A percentile compares a stretch with the other conserved stretches of the same genome.
These are phyloP conservation scores for Fagus crenata DNA, from an alignment of 306 rosid genomes.

Conservation along the genomic window DNA sequence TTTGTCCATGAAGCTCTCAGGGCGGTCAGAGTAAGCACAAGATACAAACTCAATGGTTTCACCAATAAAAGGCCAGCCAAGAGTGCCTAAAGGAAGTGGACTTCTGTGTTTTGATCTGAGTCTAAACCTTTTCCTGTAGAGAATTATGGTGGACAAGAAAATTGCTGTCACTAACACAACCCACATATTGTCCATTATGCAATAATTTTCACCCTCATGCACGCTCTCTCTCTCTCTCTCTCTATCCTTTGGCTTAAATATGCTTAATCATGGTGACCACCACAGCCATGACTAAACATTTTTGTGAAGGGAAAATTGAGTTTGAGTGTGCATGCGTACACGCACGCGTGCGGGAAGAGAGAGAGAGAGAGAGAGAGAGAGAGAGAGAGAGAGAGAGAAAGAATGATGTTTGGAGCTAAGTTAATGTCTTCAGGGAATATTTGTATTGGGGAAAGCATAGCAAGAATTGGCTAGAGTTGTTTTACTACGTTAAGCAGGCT, in stretches of 20 bases:
- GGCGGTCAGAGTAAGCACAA: slow-evolving; percentile 87
- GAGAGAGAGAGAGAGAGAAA: slow-evolving; percentile 16
- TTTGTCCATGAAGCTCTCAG: slow-evolving; percentile 82
- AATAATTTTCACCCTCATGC: slow-evolving; percentile 27
- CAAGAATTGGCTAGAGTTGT: background rate
- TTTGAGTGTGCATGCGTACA: slow-evolving; percentile 51
- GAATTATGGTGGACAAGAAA: slow-evolving; percentile 44
- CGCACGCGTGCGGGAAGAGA: slow-evolving; percentile 43
- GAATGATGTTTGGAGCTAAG: slow-evolving; percentile 19
- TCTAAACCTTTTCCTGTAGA: slow-evolving; percentile 43
- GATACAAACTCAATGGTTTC: slow-evolving; percentile 84
- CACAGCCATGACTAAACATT: slow-evolving; percentile 37
- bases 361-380: no score
- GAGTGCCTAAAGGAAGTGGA: slow-evolving; percentile 75
- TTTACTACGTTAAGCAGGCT: background rate
- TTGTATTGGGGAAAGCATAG: slow-evolving; percentile 21
- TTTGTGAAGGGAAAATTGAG: slow-evolving; percentile 33
- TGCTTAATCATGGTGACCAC: slow-evolving; percentile 53
- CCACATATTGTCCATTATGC: slow-evolving; percentile 67
- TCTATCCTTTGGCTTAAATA: slow-evolving; percentile 56
- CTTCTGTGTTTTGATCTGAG: slow-evolving; percentile 48
- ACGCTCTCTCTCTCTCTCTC: slow-evolving; percentile 25
- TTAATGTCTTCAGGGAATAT: slow-evolving; percentile 11
- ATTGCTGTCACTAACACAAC: slow-evolving; percentile 45
- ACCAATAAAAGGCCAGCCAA: slow-evolving; percentile 88